Evolutionary conservation across 768 basidiomycete species (phyloP).

Genomic region (Tricholoma hemisulphureum): DNA sequence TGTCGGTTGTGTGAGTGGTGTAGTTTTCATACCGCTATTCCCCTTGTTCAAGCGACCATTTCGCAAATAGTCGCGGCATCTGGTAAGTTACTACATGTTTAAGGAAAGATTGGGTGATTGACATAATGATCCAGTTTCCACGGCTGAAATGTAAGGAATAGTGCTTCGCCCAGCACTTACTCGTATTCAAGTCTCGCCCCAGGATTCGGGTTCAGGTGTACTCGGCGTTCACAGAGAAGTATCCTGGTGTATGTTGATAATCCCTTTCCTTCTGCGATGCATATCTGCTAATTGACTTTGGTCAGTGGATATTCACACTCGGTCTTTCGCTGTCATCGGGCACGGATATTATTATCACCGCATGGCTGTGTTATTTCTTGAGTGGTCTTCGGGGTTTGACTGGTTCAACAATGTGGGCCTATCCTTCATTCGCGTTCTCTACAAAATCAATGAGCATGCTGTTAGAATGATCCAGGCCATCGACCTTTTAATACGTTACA

Average conservation of each 20-base stretch:
- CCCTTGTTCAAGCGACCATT: not conserved
- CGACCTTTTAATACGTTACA: slow-evolving; percentile 39
- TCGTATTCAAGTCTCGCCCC: not conserved
- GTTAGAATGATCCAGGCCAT: slow-evolving; percentile 39
- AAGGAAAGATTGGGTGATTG: not conserved
- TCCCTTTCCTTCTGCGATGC: not conserved
- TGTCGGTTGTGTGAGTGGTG: slow-evolving; percentile 20
- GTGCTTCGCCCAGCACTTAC: too few relatives aligned
- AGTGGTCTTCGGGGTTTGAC: slow-evolving; percentile 28
- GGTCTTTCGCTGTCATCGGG: slow-evolving; percentile 40
- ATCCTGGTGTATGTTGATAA: slow-evolving; percentile 24
- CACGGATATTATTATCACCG: slow-evolving; percentile 38
- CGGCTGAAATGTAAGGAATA: slow-evolving; percentile 20
- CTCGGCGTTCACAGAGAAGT: slow-evolving; percentile 13
- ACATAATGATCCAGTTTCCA: slow-evolving; percentile 17
- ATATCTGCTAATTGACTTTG: not conserved
- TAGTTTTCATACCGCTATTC: not conserved
- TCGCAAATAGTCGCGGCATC: slow-evolving; percentile 19
- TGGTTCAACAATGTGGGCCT: slow-evolving; percentile 27
- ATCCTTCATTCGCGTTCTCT: not conserved
- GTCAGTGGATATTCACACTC: slow-evolving; percentile 43
- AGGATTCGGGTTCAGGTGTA: slow-evolving; percentile 20
- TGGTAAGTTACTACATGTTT: slow-evolving; percentile 11
- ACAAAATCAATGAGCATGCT: not conserved
- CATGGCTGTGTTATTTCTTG: slow-evolving; percentile 36